phyloP scores from a whole-genome alignment of 164 flowering plant genomes.

The Piper betle region DNA sequence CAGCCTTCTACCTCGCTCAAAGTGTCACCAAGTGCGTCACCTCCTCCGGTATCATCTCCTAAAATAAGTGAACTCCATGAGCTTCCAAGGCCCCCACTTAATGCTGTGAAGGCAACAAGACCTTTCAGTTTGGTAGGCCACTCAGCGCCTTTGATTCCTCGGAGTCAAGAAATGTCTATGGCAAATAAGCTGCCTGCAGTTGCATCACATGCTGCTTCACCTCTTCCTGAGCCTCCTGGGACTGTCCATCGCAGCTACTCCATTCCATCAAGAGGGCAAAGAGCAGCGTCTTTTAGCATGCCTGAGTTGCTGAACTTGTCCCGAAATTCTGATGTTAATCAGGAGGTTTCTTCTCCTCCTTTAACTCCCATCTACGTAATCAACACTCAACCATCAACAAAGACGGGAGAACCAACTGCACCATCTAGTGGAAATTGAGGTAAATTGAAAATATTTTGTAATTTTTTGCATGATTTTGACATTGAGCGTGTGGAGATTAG shows the following conservation, averaged over 20 bases:
- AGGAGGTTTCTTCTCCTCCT: constrained; percentile 53
- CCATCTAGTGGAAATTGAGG: neutral
- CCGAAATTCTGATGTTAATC: constrained; percentile 14
- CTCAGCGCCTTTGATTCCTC: constrained; percentile 58
- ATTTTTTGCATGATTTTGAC: too few relatives aligned
- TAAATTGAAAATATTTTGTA: neutral
- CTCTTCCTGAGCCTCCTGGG: constrained; percentile 58
- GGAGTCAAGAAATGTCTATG: constrained; percentile 25
- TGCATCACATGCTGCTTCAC: constrained; percentile 38
- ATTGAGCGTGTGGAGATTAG: too few relatives aligned
- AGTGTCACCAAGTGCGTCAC: constrained; percentile 52
- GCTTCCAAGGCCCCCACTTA: constrained; percentile 80
- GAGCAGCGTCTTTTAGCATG: constrained; percentile 37
- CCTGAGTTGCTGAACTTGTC: neutral
- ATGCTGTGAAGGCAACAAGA: constrained; percentile 12
- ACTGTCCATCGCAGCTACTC: constrained; percentile 66
- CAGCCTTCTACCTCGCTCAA: constrained; percentile 38
- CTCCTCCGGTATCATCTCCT: constrained; percentile 49
- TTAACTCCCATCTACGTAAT: constrained; percentile 61
- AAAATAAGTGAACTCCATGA: constrained; percentile 92
- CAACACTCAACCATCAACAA: constrained; percentile 13
- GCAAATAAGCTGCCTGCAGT: constrained; percentile 23
- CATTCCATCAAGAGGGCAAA: constrained; percentile 69
- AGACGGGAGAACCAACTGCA: constrained; percentile 11
- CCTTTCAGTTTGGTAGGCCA: constrained; percentile 32